Percentiles rank a stretch among this genome's conserved stretches.
Evolutionary conservation across 441 rosid genomes (phyloP).

Genomic region (Geranium incanum): DNA sequence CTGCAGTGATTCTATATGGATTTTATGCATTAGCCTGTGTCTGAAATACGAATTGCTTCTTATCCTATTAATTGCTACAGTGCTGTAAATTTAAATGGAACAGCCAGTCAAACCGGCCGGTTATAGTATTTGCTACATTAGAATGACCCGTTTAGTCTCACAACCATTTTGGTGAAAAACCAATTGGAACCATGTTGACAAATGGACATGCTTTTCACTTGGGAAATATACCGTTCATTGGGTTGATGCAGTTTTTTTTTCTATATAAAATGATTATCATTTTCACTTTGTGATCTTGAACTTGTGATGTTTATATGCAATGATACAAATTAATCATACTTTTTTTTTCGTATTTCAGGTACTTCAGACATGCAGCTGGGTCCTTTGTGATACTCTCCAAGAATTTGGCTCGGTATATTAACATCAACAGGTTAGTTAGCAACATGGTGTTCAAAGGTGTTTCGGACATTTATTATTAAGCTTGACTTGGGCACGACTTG

Average conservation of each 20-base stretch:
- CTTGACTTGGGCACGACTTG: background rate
- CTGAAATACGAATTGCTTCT: background rate
- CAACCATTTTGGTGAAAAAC: background rate
- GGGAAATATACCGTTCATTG: background rate
- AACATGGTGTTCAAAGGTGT: background rate
- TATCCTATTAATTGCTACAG: slow-evolving; percentile 1
- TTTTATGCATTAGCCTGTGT: background rate
- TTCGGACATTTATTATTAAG: background rate
- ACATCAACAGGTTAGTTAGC: slow-evolving; percentile 76
- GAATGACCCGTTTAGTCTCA: background rate
- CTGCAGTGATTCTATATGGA: background rate
- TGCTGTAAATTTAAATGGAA: background rate
- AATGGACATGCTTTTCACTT: background rate
- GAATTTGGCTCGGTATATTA: slow-evolving; percentile 75
- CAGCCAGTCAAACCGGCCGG: background rate
- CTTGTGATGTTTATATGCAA: background rate
- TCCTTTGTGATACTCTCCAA: slow-evolving; percentile 68
- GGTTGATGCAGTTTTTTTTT: background rate
- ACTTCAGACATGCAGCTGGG: slow-evolving; percentile 82
- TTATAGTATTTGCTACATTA: background rate
- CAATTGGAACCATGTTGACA: background rate
- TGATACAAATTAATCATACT: slow-evolving; percentile 6
- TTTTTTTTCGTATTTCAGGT: slow-evolving; percentile 41
- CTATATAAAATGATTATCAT: background rate
- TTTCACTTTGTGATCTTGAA: background rate